Percentiles rank a stretch among this genome's conserved stretches.
These are phyloP conservation scores for Dioscorea cayenensis DNA, from an alignment of 116 monocot species.

Conservation along the genomic window DNA sequence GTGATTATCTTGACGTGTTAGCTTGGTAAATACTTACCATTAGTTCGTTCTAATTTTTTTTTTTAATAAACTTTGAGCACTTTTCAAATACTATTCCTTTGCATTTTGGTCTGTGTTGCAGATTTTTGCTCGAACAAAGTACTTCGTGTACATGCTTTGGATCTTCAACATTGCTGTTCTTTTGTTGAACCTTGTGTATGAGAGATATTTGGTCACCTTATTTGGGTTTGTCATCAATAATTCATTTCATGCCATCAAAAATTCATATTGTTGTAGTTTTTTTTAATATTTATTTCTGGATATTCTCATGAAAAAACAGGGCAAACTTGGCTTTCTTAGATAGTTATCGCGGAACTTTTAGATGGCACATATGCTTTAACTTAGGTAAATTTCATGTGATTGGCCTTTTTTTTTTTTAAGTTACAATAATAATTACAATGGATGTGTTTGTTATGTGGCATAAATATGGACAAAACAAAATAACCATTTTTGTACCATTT, in stretches of 20 bases:
- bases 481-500: no score
- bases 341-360: slow-evolving; percentile 73
- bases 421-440: background rate
- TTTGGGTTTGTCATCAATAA: slow-evolving; percentile 63
- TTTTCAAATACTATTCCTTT: background rate
- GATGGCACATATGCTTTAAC: slow-evolving; percentile 99
- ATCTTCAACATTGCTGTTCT: slow-evolving; percentile 73
- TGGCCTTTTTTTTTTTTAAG: background rate
- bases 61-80: no score
- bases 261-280: background rate
- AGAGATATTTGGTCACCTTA: slow-evolving; percentile 79
- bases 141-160: slow-evolving; percentile 59
- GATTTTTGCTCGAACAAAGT: slow-evolving; percentile 57
- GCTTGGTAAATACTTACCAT: no score
- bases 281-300: background rate
- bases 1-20: no score
- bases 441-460: no score
- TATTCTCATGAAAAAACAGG: slow-evolving; percentile 27
- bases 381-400: slow-evolving; percentile 44
- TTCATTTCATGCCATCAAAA: background rate
- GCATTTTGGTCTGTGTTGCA: slow-evolving; percentile 17
- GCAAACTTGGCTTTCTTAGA: slow-evolving; percentile 61
- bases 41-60: no score
- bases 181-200: slow-evolving; percentile 71
- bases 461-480: no score